Percentiles rank a stretch among this genome's conserved stretches.
These are phyloP conservation scores for Epichloe amarillans DNA, from an alignment of 2,329 filamentous ascomycete species.

Conservation along the genomic window DNA sequence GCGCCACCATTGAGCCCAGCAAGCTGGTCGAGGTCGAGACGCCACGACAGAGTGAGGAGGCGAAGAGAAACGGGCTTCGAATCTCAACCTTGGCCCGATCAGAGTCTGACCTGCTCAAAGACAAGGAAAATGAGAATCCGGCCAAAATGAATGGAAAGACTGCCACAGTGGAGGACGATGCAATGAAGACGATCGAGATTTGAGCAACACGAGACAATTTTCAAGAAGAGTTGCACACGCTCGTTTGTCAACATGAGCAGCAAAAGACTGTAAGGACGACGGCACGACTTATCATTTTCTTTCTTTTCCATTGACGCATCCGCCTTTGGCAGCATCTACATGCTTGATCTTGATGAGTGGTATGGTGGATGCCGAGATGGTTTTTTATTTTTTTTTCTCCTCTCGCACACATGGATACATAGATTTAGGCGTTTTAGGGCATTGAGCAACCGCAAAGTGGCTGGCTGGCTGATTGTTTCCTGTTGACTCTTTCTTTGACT, in stretches of 20 bases:
- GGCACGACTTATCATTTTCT: slow-evolving; percentile 10
- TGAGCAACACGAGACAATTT: slow-evolving; percentile 14
- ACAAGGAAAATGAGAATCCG: slow-evolving; percentile 25
- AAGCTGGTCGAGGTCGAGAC: slow-evolving; percentile 45
- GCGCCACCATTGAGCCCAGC: slow-evolving; percentile 26
- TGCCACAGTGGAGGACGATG: slow-evolving; percentile 30
- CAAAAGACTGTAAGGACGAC: slow-evolving; percentile 7
- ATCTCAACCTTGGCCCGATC: slow-evolving; percentile 19
- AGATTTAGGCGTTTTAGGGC: slow-evolving; percentile 1
- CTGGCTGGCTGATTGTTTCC: not conserved
- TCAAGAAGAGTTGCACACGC: not conserved
- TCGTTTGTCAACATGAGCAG: not conserved
- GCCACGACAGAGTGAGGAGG: slow-evolving; percentile 33
- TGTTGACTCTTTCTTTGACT: not conserved
- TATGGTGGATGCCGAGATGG: not conserved
- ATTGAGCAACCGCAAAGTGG: not conserved
- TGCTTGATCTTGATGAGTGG: not conserved
- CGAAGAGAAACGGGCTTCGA: slow-evolving; percentile 15
- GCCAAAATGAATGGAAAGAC: slow-evolving; percentile 32
- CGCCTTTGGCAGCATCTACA: not conserved
- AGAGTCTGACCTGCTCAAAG: slow-evolving; percentile 23
- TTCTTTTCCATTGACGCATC: not conserved
- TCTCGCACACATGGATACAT: not conserved
- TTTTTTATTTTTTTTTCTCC: not conserved
- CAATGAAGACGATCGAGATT: slow-evolving; percentile 51